Base-by-base conservation (phyloP, 768 basidiomycete genomes). In the Rickenella mellea region DNA sequence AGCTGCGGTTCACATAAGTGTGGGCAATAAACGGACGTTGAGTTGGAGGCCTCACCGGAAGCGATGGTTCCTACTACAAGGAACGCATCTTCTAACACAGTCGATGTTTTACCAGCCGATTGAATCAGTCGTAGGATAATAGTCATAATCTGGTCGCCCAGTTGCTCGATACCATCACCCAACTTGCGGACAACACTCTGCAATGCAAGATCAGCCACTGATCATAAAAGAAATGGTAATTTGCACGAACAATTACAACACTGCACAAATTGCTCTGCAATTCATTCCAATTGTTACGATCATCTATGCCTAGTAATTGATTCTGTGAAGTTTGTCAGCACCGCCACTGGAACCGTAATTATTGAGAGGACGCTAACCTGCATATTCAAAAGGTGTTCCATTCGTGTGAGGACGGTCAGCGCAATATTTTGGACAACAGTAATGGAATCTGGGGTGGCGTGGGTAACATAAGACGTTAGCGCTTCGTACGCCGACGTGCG, bases 261-360 rank as follows among this genome's bases (percentile, higher is more conserved):
- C 83, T 80, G 60, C 92, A 96, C 52, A 97, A 73, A 65, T 94
- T 96, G 64, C 89, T 83, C 60, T 96, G 93, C 20, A 99, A 71
- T 59, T 99, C 94, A 56, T 96, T 96, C 92, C 94, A 96, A 67
- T 96, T 99, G 63, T 92, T 93, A 48, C 89, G 81, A 56, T 99
- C 96, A 61, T 99, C 96, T 14, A 81, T 70, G 32, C 96, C 96
- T 28, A 99, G 69, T 44, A 98, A 84, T 65, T 98, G 93, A 60
- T 86, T 89, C 79, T 93, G 53, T 11, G 27, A 47, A 6, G 14
- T 8, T 27, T 15, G 3, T 19, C 9, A 47, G 28, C 19, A 39
- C 14, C 31, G 6, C 25, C 30, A 24, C 51, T 15, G 35, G 40
- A 4, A 17, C 31, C 15, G 1, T 17, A 26, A 22, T 24, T 20